Evolutionary conservation across 192 early-diverging fungal species (phyloP).

Genomic region (Linnemannia schmuckeri): DNA sequence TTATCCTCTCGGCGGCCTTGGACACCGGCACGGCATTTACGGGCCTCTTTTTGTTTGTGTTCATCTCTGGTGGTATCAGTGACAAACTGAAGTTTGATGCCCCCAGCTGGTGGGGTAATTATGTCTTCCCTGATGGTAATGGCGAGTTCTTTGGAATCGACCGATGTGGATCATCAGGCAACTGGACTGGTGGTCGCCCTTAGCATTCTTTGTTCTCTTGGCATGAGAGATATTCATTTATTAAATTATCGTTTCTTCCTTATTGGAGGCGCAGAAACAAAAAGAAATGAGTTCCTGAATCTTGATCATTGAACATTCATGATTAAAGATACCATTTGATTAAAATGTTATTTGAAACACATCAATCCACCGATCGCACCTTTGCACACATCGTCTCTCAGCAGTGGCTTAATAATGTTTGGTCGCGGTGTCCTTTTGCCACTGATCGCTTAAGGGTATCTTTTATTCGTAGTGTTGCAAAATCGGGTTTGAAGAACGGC

Average conservation of each 20-base stretch:
- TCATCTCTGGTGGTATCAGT: slow-evolving; percentile 62
- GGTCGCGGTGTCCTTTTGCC: no score
- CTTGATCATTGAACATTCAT: background rate
- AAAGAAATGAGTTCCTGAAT: background rate
- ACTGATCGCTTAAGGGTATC: no score
- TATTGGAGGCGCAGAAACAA: no score
- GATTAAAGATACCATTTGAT: no score
- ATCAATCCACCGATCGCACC: background rate
- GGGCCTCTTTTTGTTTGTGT: slow-evolving; percentile 58
- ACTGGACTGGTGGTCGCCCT: slow-evolving; percentile 10
- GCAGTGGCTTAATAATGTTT: no score
- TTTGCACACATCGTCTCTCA: no score
- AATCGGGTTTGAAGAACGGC: no score
- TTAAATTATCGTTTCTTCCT: background rate
- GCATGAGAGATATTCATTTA: background rate
- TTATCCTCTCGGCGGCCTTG: slow-evolving; percentile 72
- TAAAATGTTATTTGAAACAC: background rate
- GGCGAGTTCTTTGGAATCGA: slow-evolving; percentile 5
- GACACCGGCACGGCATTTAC: slow-evolving; percentile 70
- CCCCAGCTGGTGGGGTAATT: slow-evolving; percentile 29
- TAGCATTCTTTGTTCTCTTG: background rate
- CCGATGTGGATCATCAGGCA: slow-evolving; percentile 11
- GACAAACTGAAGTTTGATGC: background rate
- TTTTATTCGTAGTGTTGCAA: no score
- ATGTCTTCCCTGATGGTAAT: slow-evolving; percentile 15